Base-by-base conservation (phyloP, 2,329 filamentous ascomycete genomes). In the Alternaria triticina region DNA sequence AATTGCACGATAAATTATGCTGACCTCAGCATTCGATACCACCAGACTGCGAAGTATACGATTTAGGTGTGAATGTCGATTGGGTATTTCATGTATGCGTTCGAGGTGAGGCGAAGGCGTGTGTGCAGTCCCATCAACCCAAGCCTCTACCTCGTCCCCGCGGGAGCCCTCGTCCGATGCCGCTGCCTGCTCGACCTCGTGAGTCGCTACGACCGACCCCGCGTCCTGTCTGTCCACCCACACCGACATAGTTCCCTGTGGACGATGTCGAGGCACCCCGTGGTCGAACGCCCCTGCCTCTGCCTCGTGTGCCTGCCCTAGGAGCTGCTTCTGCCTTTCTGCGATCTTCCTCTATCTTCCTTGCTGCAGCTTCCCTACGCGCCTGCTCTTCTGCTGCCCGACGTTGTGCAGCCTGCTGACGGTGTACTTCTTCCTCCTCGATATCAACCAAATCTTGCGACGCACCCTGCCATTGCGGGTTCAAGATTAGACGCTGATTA, bases 401-500 rank as follows among this genome's bases (percentile, higher is more conserved):
- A 64, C 93, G 87, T 79, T 96, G 91, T 2, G 89, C 91, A 49
- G 91, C 93, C 71, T 93, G 90, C 75, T 92, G 91, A 73, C 88
- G 89, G 65, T 90, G 83, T 12, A 89, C 78, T 4, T 89, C 89
- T 77, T 98, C 95, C 57, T 89, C 90, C 80, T 98, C 95, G 59
- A 94, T 87, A 64, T 97, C 93, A n/a, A 88, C 86, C 43, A 97
- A 81, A 81, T 99, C 96, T 74, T 94, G 89, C 5, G 89, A 92
- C 27, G 94, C 92, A 60, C 96, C 96, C 76, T 95, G 91, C 94
- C 95, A 99, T 62, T 89, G 85, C 2, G 93, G 92, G 75, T 97
- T 91, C 49, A 98, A 86, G 47, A 99, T 90, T 54, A 99, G 84
- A 23, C 96, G 90, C 79, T 98, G 94, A 77, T 97, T 98, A 81